Evolutionary conservation across 805 yeast genomes (phyloP), one percentile per base, ranked within the genome.

Genomic region (Saccharomyces kudriavzevii): DNA sequence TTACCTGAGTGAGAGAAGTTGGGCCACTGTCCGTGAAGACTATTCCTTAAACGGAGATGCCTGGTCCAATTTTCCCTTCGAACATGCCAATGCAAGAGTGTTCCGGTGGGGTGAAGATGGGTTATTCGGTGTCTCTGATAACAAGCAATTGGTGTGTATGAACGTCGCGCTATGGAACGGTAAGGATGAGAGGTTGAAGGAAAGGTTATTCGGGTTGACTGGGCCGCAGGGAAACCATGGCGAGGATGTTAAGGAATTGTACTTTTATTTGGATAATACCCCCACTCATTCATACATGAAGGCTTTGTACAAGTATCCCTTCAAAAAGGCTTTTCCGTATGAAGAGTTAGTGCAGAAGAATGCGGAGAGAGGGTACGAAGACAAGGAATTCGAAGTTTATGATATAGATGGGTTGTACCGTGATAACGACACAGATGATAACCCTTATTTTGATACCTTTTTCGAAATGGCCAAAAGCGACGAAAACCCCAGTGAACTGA

Each of bases 41-140:
- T 90, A 90, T 69, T 85, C 96, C 0, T 76, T 71, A 51, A 80
- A 83, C 59, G 97, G 97, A 46, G 89, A 89, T 60, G 96, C 97
- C 3, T 90, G 97, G 97, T 77, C 83, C 45, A 82, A 83, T 61
- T 91, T 90, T 70, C 88, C 95, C 10, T 89, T 89, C 68, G 96
- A 89, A 56, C 89, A 88, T 57, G 85, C 95, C 1, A 77, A 82
- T 55, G 79, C 90, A 20, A 75, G 97, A 59, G 82, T 88, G 14
- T 90, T 87, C 68, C 76, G 97, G 45, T 90, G 97, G 97, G 96
- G 96, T 48, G 97, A 91, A 69, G 97, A 90, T 67, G 97, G 97
- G 1, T 73, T 90, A 59, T 95, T 92, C 8, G 97, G 97, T 49
- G 85, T 89, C 22, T 81, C 88, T 56, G 97, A 90, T 67, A 82